These are phyloP conservation scores for Candida pseudofarinosa DNA, from an alignment of 805 yeast species.

Conservation along the genomic window DNA sequence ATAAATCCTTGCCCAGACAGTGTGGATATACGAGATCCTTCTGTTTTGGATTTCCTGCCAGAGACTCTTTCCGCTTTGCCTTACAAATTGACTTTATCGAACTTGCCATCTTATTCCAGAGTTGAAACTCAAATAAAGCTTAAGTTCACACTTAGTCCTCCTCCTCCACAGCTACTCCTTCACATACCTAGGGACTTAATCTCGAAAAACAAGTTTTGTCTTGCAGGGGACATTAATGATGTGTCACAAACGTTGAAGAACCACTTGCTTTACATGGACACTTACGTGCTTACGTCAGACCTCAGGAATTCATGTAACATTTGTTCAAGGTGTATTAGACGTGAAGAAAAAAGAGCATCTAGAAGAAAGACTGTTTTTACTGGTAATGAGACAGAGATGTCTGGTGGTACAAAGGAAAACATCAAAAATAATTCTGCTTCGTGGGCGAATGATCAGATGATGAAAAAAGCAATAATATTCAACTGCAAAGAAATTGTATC, in stretches of 20 bases:
- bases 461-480: conserved; percentile 82
- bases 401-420: conserved; percentile 10
- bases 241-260: conserved; percentile 40
- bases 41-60: conserved; percentile 36
- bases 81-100: conserved; percentile 49
- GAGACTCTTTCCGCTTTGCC: conserved; percentile 37
- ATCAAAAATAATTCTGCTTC: conserved; percentile 56
- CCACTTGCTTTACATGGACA: conserved; percentile 64
- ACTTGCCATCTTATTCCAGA: conserved; percentile 76
- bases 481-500: conserved; percentile 86
- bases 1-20: conserved; percentile 35
- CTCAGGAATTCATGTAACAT: conserved; percentile 56
- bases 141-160: conserved; percentile 62
- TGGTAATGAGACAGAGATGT: conserved; percentile 7
- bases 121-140: conserved; percentile 95
- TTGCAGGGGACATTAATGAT: conserved; percentile 46
- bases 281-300: conserved; percentile 68
- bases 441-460: conserved; percentile 71
- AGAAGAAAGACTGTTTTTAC: conserved; percentile 71
- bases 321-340: conserved; percentile 82
- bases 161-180: conserved; percentile 68
- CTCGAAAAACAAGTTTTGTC: conserved; percentile 78
- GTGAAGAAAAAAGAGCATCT: conserved; percentile 92
- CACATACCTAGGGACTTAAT: conserved; percentile 86
- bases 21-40: conserved; percentile 27